Percentiles rank a stretch among this genome's conserved stretches.
Conservation (phyloP, 306 rosid genomes). For the Lathyrus sativus region DNA sequence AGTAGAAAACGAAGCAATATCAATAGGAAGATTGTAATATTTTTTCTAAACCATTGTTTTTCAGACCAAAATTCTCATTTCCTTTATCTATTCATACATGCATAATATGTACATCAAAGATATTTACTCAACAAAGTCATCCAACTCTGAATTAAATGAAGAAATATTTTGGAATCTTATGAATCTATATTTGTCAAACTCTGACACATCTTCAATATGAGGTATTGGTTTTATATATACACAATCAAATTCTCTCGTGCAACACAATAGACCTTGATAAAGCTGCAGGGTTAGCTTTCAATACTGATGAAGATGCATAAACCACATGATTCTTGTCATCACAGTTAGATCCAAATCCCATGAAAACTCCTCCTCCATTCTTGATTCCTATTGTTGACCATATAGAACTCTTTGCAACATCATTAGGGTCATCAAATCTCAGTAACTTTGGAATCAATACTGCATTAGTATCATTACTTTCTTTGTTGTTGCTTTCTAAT, state of each 20-base stretch:
- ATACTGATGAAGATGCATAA: slow-evolving; percentile 46
- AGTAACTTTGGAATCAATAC: slow-evolving; percentile 63
- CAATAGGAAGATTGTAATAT: too few species aligned
- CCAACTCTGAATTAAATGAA: too few species aligned
- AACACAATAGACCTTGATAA: slow-evolving; percentile 67
- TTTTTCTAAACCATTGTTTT: too few species aligned
- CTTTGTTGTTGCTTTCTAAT: slow-evolving; percentile 23
- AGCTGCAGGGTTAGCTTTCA: slow-evolving; percentile 89
- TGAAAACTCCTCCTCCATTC: slow-evolving; percentile 13
- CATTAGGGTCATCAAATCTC: slow-evolving; percentile 25
- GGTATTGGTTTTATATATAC: neutral
- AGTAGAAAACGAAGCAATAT: too few species aligned
- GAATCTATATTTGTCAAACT: too few species aligned
- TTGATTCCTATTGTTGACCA: too few species aligned
- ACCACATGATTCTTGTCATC: slow-evolving; percentile 43
- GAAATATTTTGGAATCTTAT: too few species aligned
- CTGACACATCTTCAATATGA: neutral
- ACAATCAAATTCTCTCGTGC: slow-evolving; percentile 60
- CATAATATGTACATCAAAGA: too few species aligned
- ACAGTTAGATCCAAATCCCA: slow-evolving; percentile 55
- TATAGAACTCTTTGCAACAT: slow-evolving; percentile 30
- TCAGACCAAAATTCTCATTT: too few species aligned
- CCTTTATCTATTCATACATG: too few species aligned
- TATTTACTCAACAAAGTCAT: too few species aligned
- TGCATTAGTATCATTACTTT: slow-evolving; percentile 18